phyloP scores from a whole-genome alignment of 768 basidiomycete genomes.

The Lentinula guzmanii region DNA sequence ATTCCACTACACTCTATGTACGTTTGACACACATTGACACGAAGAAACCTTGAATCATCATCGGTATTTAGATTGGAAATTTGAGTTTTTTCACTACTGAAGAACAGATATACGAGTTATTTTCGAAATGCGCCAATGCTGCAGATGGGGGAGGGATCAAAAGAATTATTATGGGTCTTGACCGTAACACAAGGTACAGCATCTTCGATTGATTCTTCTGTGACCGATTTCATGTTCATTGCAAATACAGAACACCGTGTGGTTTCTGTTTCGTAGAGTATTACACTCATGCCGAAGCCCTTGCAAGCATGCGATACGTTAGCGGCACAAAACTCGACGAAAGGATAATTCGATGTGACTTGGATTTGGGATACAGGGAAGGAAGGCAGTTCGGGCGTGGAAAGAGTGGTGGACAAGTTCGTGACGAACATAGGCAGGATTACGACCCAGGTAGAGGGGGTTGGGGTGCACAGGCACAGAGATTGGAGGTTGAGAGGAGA shows the following conservation, averaged over 20 bases:
- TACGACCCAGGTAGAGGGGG: constrained; percentile 96
- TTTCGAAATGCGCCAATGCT: constrained; percentile 82
- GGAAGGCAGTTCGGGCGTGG: constrained; percentile 96
- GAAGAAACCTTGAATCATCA: not conserved
- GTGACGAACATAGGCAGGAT: constrained; percentile 95
- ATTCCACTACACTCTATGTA: constrained; percentile 89
- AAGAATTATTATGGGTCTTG: constrained; percentile 92
- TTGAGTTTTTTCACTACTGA: constrained; percentile 93
- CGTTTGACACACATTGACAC: constrained; percentile 24
- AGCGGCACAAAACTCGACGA: constrained; percentile 99
- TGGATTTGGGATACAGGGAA: constrained; percentile 95
- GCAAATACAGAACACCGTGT: constrained; percentile 66
- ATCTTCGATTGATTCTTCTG: not conserved
- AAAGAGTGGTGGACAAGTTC: constrained; percentile 94
- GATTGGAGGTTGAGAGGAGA: constrained; percentile 65
- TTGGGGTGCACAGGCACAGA: constrained; percentile 86
- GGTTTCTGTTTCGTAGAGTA: constrained; percentile 97
- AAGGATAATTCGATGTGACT: constrained; percentile 94
- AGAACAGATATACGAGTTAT: constrained; percentile 93
- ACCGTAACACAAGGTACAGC: constrained; percentile 74
- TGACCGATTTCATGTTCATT: not conserved
- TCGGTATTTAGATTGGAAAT: constrained; percentile 66
- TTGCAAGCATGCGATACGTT: constrained; percentile 89
- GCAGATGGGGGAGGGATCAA: constrained; percentile 89
- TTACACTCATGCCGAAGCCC: constrained; percentile 90